A percentile compares a stretch with the other conserved stretches of the same genome.
These are phyloP conservation scores for Xanthoceras sorbifolium DNA, from an alignment of 345 rosid genomes.

Conservation along the genomic window DNA sequence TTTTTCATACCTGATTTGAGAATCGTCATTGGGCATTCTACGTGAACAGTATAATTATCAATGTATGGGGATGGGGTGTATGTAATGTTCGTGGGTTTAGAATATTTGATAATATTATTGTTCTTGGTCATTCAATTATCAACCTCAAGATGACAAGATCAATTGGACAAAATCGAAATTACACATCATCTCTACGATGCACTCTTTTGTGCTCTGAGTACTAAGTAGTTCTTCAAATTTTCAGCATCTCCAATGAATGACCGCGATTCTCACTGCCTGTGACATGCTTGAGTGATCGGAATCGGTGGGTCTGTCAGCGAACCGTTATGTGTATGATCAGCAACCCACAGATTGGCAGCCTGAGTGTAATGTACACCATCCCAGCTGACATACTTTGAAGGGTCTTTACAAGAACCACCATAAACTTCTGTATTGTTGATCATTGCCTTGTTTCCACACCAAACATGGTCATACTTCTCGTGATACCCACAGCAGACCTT, in stretches of 20 bases:
- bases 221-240: not conserved
- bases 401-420: constrained; percentile 54
- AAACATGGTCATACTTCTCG: constrained; percentile 49
- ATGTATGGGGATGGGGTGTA: too few relatives aligned
- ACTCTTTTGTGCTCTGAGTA: not conserved
- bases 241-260: not conserved
- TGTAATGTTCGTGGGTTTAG: too few relatives aligned
- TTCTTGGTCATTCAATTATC: not conserved
- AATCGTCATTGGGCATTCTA: too few relatives aligned
- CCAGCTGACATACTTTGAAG: constrained; percentile 48
- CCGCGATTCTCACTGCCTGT: constrained; percentile 27
- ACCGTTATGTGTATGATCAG: constrained; percentile 61
- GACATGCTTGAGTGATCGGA: constrained; percentile 67
- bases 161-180: not conserved
- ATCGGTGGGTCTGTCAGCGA: constrained; percentile 60
- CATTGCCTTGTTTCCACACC: constrained; percentile 50
- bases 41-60: too few relatives aligned
- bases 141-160: not conserved
- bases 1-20: too few relatives aligned
- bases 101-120: too few relatives aligned
- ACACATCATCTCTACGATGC: not conserved
- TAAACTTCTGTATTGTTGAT: constrained; percentile 44
- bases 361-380: constrained; percentile 62
- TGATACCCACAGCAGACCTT: constrained; percentile 67
- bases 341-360: constrained; percentile 71